Evolutionary conservation across 495 filamentous ascomycete genomes (phyloP).

Genomic region (Apiosordaria backusii): DNA sequence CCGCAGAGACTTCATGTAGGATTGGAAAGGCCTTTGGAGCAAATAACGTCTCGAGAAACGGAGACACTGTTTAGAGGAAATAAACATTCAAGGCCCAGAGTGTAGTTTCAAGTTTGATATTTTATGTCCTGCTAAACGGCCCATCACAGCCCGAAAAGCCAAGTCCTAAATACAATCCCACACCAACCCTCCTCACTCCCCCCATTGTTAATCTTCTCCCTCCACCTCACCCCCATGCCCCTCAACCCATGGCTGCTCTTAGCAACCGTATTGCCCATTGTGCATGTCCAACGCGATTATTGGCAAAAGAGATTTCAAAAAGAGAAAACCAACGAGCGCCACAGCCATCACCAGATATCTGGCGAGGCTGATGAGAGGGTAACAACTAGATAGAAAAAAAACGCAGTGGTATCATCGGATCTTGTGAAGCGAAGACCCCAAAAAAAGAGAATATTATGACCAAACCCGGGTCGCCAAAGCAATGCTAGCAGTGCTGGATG

Average conservation of each 20-base stretch:
- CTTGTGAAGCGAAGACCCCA: not conserved
- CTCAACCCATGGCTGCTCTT: not conserved
- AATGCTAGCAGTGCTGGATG: conserved; percentile 19
- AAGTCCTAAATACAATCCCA: not conserved
- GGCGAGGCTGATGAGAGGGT: not conserved
- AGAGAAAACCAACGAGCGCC: not conserved
- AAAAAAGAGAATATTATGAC: conserved; percentile 19
- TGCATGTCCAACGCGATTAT: not conserved
- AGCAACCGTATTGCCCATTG: not conserved
- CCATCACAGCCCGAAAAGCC: not conserved
- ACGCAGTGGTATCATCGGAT: not conserved
- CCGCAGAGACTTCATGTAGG: too few species aligned
- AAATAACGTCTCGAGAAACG: too few species aligned
- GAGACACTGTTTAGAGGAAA: too few species aligned
- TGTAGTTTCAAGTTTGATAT: too few species aligned
- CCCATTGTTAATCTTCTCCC: not conserved
- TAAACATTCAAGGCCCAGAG: too few species aligned
- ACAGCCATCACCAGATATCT: not conserved
- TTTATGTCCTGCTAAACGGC: not conserved
- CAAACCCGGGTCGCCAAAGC: conserved; percentile 21
- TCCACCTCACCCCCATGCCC: not conserved
- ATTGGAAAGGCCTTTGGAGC: too few species aligned
- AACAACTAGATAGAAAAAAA: not conserved
- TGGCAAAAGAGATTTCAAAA: not conserved
- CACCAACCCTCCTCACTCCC: not conserved